Conservation (phyloP, 2,329 filamentous ascomycete species). For the Pleomassaria siparia region DNA sequence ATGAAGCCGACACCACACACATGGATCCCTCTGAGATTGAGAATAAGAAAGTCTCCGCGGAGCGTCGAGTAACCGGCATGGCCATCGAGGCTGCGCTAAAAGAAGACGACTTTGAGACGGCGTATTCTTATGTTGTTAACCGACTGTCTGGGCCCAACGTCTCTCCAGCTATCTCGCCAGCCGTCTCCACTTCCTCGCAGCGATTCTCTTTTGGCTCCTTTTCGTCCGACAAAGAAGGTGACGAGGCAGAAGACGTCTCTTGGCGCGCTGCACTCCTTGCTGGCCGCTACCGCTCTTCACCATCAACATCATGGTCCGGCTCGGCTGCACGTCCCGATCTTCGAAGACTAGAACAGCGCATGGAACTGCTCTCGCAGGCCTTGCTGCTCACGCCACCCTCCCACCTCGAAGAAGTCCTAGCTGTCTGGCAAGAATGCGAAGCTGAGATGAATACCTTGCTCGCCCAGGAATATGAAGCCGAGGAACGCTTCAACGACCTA, state of each 20-base stretch:
- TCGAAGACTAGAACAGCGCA: conserved; percentile 75
- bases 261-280: conserved; percentile 79
- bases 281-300: conserved; percentile 65
- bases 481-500: conserved; percentile 69
- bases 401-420: conserved; percentile 73
- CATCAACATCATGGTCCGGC: conserved; percentile 28
- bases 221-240: conserved; percentile 19
- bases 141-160: conserved; percentile 55
- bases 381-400: conserved; percentile 70
- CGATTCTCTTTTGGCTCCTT: conserved; percentile 29
- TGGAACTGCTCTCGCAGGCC: conserved; percentile 76
- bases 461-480: conserved; percentile 66
- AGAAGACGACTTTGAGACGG: conserved; percentile 82
- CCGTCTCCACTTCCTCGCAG: conserved; percentile 24
- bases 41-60: conserved; percentile 48
- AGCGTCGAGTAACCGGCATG: conserved; percentile 74
- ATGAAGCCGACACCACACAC: conserved; percentile 53
- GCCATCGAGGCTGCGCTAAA: conserved; percentile 74
- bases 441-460: conserved; percentile 71
- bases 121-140: conserved; percentile 79
- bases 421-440: conserved; percentile 74
- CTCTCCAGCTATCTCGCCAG: conserved; percentile 27
- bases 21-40: conserved; percentile 24
- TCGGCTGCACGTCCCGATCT: conserved; percentile 58
- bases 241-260: conserved; percentile 63